Percentiles rank a stretch among this genome's conserved stretches.
Evolutionary conservation across 495 filamentous ascomycete genomes (phyloP).

Genomic region (Penicillium waksmanii): DNA sequence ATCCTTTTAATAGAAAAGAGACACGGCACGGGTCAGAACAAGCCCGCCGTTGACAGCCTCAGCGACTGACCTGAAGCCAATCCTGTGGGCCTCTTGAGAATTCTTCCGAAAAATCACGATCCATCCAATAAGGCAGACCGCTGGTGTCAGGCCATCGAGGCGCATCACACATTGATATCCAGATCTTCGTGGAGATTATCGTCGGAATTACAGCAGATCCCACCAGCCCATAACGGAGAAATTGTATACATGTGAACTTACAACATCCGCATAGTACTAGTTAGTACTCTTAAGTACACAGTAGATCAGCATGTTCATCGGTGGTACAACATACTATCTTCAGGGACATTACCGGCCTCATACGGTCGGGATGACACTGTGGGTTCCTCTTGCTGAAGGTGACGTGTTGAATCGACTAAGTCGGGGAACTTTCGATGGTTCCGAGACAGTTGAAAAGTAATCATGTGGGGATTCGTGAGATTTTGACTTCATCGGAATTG

Average conservation of each 20-base stretch:
- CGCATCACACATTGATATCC: conserved; percentile 3
- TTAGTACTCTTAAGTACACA: no score
- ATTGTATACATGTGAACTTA: no score
- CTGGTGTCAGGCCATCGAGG: conserved; percentile 18
- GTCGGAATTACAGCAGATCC: background rate
- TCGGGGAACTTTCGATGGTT: background rate
- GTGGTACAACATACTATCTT: no score
- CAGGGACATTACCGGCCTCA: background rate
- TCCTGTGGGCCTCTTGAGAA: conserved; percentile 16
- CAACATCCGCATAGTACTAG: no score
- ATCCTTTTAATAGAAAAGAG: background rate
- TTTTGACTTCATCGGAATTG: background rate
- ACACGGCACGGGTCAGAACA: background rate
- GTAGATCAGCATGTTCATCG: no score
- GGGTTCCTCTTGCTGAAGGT: background rate
- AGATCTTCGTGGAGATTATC: background rate
- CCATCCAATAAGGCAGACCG: conserved; percentile 21
- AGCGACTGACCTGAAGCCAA: conserved; percentile 14
- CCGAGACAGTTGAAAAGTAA: background rate
- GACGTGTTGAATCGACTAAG: conserved; percentile 16
- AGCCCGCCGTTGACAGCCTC: background rate
- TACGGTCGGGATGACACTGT: background rate
- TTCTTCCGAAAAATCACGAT: conserved; percentile 24
- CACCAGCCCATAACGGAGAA: no score
- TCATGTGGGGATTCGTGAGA: background rate